Conservation (phyloP, 2,329 filamentous ascomycete genomes). For the Pseudogymnoascus sp. region DNA sequence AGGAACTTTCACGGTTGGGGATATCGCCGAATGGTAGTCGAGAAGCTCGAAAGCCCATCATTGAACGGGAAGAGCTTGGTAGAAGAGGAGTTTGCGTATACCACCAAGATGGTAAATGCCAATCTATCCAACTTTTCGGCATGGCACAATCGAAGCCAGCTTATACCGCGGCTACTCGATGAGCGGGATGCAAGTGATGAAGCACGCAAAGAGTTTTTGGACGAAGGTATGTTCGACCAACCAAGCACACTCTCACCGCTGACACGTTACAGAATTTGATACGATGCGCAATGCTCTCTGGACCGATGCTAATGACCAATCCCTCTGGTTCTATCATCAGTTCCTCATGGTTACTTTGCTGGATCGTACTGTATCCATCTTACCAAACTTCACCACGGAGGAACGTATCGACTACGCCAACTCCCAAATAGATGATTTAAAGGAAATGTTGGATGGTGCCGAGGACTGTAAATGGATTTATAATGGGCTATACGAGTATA, state of each 20-base stretch:
- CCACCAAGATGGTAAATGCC: conserved; percentile 74
- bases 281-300: conserved; percentile 64
- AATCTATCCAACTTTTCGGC: conserved; percentile 94
- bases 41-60: conserved; percentile 56
- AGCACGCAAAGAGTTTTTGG: conserved; percentile 60
- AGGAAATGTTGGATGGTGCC: conserved; percentile 54
- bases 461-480: conserved; percentile 82
- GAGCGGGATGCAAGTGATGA: conserved; percentile 57
- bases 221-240: conserved; percentile 45
- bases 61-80: conserved; percentile 54
- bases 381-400: conserved; percentile 49
- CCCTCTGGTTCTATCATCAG: conserved; percentile 94
- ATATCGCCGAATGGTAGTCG: conserved; percentile 72
- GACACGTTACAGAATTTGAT: conserved; percentile 51
- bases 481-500: conserved; percentile 72
- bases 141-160: conserved; percentile 82
- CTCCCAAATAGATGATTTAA: conserved; percentile 65
- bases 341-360: conserved; percentile 67
- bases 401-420: conserved; percentile 59
- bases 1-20: conserved; percentile 97
- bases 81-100: conserved; percentile 80
- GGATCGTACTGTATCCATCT: conserved; percentile 48
- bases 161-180: conserved; percentile 67
- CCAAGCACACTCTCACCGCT: background rate
- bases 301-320: conserved; percentile 74